phyloP scores from a whole-genome alignment of 441 rosid genomes.

The Populus hybrid region DNA sequence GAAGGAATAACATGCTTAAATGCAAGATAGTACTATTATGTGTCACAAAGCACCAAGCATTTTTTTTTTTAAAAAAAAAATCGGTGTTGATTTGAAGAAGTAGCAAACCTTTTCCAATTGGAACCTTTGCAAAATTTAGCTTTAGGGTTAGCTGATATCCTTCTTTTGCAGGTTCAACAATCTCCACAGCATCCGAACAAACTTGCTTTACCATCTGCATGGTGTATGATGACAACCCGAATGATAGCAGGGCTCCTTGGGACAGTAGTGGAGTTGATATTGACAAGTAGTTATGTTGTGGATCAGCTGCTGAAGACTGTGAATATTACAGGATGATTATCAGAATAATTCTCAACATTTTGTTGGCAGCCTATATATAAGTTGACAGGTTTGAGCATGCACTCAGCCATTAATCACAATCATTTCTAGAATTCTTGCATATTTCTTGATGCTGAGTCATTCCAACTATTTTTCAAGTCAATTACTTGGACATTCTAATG shows the following conservation, averaged over 20 bases:
- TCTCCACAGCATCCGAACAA: conserved; percentile 53
- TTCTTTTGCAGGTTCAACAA: conserved; percentile 66
- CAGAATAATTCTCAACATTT: background rate
- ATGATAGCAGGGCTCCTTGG: conserved; percentile 36
- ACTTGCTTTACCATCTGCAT: conserved; percentile 44
- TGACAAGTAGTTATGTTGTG: conserved; percentile 50
- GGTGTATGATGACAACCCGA: conserved; percentile 46
- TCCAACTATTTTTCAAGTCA: background rate
- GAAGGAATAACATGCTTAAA: background rate
- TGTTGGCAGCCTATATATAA: background rate
- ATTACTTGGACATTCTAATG: background rate
- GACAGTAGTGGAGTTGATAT: conserved; percentile 62
- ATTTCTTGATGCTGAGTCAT: background rate
- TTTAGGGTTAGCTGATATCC: conserved; percentile 80
- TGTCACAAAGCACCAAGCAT: background rate
- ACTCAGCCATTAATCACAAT: background rate
- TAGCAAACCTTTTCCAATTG: conserved; percentile 55
- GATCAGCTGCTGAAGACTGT: conserved; percentile 69
- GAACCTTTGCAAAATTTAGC: conserved; percentile 55
- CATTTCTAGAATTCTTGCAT: background rate
- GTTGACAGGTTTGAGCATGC: background rate
- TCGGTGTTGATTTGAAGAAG: conserved; percentile 11
- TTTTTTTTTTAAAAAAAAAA: background rate
- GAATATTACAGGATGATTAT: conserved; percentile 3
- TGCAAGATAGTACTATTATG: background rate